These are phyloP conservation scores for Acacia crassicarpa DNA, from an alignment of 306 rosid species.

Conservation along the genomic window DNA sequence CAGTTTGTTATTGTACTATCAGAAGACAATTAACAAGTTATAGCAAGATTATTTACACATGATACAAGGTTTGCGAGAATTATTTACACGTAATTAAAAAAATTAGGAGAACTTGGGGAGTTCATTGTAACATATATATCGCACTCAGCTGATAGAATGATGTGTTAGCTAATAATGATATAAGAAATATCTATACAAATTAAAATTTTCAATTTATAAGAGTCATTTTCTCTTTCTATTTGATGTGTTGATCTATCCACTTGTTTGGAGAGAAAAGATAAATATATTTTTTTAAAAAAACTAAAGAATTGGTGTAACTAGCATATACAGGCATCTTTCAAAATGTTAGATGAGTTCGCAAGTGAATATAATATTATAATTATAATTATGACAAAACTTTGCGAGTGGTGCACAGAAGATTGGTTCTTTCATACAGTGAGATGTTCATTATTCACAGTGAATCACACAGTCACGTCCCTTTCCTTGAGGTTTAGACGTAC, in stretches of 20 bases:
- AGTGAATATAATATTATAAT: background rate
- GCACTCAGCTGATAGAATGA: background rate
- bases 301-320: conserved; percentile 16
- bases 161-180: background rate
- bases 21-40: background rate
- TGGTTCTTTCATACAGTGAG: conserved; percentile 28
- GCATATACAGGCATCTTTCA: conserved; percentile 16
- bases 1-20: background rate
- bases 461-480: background rate
- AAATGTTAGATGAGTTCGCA: background rate
- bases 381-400: background rate
- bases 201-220: background rate
- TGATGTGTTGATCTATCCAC: background rate
- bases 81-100: background rate
- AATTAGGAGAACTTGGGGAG: background rate
- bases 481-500: background rate
- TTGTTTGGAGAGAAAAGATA: background rate
- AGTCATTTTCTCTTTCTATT: background rate
- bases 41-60: background rate
- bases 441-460: conserved; percentile 1
- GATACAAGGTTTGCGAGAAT: background rate
- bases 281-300: background rate
- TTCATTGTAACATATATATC: background rate
- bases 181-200: background rate
- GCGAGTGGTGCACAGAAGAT: conserved; percentile 8